Evolutionary conservation across 306 rosid species (phyloP).

Genomic region (Acacia melanoxylon): DNA sequence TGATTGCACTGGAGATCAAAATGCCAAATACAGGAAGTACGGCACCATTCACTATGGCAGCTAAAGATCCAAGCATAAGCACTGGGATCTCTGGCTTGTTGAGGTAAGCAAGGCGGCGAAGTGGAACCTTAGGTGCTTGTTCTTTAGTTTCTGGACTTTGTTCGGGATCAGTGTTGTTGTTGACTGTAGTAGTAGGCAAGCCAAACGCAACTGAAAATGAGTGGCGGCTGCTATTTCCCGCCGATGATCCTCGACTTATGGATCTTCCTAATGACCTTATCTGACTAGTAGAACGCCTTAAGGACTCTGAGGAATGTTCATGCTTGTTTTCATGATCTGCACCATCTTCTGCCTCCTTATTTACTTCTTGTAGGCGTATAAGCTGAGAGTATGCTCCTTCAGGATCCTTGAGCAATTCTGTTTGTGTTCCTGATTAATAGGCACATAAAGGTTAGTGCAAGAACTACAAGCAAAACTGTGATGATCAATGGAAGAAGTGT

Average conservation of each 20-base stretch:
- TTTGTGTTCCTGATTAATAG: constrained; percentile 64
- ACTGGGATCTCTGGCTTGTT: constrained; percentile 93
- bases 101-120: constrained; percentile 73
- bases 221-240: constrained; percentile 68
- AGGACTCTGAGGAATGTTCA: constrained; percentile 48
- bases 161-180: constrained; percentile 40
- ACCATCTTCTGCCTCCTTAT: constrained; percentile 43
- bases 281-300: constrained; percentile 67
- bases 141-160: constrained; percentile 33
- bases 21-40: constrained; percentile 67
- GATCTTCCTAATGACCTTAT: constrained; percentile 58
- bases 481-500: too few relatives aligned
- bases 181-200: constrained; percentile 62
- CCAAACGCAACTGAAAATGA: constrained; percentile 79
- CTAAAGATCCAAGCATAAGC: constrained; percentile 59
- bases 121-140: constrained; percentile 46
- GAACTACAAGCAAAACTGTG: background rate
- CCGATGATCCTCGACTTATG: constrained; percentile 68
- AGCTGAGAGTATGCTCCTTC: constrained; percentile 87
- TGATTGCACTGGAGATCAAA: constrained; percentile 60
- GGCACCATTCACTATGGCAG: constrained; percentile 59
- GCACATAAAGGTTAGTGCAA: constrained; percentile 12
- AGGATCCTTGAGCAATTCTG: constrained; percentile 62
- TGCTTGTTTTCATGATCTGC: constrained; percentile 36
- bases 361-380: constrained; percentile 70